These are phyloP conservation scores for Yueomyces sp. DNA, from an alignment of 805 yeast genomes.

Conservation along the genomic window DNA sequence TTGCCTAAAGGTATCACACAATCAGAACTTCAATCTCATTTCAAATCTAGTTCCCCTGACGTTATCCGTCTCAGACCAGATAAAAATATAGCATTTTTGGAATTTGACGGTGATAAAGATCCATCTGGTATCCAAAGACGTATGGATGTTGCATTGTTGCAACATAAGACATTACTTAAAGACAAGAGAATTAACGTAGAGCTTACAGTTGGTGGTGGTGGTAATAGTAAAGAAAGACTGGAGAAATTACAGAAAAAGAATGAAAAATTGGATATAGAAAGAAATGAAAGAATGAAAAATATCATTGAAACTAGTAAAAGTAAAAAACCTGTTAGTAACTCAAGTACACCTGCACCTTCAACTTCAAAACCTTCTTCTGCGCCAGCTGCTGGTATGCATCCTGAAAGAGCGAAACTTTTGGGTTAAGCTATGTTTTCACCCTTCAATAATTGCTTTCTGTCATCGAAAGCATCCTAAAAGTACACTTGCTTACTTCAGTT, in stretches of 20 bases:
- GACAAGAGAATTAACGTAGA: conserved; percentile 85
- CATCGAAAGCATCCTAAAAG: no score
- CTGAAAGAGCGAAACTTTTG: conserved; percentile 39
- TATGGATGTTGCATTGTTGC: conserved; percentile 72
- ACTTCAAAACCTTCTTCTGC: conserved; percentile 1
- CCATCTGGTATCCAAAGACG: conserved; percentile 51
- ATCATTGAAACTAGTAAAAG: conserved; percentile 30
- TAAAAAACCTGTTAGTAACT: conserved; percentile 21
- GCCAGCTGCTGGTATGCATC: conserved; percentile 32
- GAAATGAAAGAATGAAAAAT: conserved; percentile 41
- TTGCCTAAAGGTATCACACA: conserved; percentile 61
- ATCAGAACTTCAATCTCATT: conserved; percentile 54
- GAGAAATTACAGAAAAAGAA: conserved; percentile 71
- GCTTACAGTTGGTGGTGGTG: conserved; percentile 97
- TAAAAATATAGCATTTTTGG: conserved; percentile 87
- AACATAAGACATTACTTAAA: conserved; percentile 64
- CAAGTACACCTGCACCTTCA: neutral
- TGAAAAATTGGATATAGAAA: conserved; percentile 56
- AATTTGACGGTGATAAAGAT: conserved; percentile 33
- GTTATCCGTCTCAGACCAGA: conserved; percentile 65
- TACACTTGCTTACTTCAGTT: no score
- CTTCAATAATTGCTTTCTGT: no score
- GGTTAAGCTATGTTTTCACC: conserved; percentile 2
- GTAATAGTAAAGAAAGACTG: conserved; percentile 57
- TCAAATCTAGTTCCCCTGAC: conserved; percentile 61